phyloP scores from a whole-genome alignment of 345 rosid species.

The Erysimum cheiranthoides region DNA sequence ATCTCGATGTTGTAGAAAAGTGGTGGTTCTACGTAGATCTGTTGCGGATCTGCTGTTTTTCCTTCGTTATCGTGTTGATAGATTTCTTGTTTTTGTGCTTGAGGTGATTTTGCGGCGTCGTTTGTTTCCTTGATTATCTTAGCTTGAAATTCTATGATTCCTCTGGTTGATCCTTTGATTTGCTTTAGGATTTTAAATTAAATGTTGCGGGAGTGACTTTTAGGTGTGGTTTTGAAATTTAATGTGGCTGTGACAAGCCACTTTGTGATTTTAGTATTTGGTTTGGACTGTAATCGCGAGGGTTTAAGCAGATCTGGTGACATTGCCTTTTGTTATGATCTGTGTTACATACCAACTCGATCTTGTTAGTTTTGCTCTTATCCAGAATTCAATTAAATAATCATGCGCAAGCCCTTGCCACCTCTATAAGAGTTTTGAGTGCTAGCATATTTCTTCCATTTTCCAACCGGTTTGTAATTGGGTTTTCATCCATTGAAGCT shows the following conservation, averaged over 20 bases:
- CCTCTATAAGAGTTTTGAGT: not conserved
- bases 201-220: not conserved
- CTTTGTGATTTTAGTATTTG: not conserved
- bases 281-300: not conserved
- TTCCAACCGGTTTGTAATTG: not conserved
- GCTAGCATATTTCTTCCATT: not conserved
- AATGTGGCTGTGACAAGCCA: not conserved
- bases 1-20: conserved; percentile 18
- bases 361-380: not conserved
- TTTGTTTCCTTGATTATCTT: conserved; percentile 16
- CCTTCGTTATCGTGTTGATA: not conserved
- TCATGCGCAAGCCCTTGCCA: not conserved
- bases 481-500: not conserved
- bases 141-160: conserved; percentile 10
- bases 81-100: conserved; percentile 3
- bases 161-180: not conserved
- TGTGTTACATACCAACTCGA: conserved; percentile 12
- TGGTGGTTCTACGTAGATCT: conserved; percentile 30
- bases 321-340: conserved; percentile 1
- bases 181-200: not conserved
- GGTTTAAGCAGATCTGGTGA: conserved; percentile 39
- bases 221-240: not conserved
- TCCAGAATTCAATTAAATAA: not conserved
- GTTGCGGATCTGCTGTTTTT: conserved; percentile 33
- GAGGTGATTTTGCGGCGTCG: conserved; percentile 15